Evolutionary conservation across 1,284 basidiomycete species (phyloP).

Genomic region (Cutaneotrichosporon dermatis): DNA sequence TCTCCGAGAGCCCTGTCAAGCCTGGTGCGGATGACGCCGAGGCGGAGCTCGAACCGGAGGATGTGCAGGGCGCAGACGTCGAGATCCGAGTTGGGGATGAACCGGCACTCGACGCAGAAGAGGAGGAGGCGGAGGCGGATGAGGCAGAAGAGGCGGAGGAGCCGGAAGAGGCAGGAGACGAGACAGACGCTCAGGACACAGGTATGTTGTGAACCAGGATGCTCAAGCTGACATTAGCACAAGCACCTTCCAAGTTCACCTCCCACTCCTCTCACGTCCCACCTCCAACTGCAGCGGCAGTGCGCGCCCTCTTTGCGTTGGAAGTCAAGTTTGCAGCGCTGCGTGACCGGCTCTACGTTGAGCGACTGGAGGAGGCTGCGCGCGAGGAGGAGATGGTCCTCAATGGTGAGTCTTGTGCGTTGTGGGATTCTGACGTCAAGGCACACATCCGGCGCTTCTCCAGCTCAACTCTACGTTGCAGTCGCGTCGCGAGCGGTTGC

Average conservation of each 20-base stretch:
- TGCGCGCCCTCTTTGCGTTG: slow-evolving; percentile 54
- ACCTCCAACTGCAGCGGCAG: slow-evolving; percentile 49
- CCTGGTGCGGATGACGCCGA: slow-evolving; percentile 1
- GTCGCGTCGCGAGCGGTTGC: slow-evolving; percentile 38
- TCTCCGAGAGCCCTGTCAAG: not conserved
- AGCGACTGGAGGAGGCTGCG: slow-evolving; percentile 55
- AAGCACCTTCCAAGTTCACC: not conserved
- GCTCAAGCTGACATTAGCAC: not conserved
- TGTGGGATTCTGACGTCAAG: slow-evolving; percentile 25
- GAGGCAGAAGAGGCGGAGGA: no score
- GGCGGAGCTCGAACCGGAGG: not conserved
- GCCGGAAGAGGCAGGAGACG: not conserved
- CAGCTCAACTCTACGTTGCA: slow-evolving; percentile 49
- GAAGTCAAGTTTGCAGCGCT: slow-evolving; percentile 57
- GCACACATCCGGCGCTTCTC: slow-evolving; percentile 54
- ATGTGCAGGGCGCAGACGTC: not conserved
- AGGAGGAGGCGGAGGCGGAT: not conserved
- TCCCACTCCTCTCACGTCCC: slow-evolving; percentile 42
- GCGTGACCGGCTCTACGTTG: slow-evolving; percentile 55
- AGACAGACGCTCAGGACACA: slow-evolving; percentile 6
- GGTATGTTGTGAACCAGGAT: not conserved
- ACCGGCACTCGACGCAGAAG: slow-evolving; percentile 6
- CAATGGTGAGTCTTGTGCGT: slow-evolving; percentile 44
- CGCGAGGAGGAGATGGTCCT: slow-evolving; percentile 55
- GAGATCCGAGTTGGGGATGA: slow-evolving; percentile 1